Percentiles rank a stretch among this genome's conserved stretches.
These are phyloP conservation scores for Aspergillus sparsus DNA, from an alignment of 495 filamentous ascomycete species.

Conservation along the genomic window DNA sequence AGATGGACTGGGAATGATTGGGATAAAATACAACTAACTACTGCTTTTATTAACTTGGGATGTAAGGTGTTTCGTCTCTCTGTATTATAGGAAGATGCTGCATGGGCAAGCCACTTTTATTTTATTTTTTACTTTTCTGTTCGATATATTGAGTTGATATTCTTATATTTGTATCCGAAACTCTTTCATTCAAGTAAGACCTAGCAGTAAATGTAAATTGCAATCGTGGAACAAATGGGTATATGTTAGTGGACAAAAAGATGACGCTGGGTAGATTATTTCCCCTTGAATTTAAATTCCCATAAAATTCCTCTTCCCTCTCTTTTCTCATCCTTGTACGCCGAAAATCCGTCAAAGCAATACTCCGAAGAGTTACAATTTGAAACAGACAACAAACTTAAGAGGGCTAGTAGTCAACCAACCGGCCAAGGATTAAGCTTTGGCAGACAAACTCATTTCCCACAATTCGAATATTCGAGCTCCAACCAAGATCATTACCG, in stretches of 20 bases:
- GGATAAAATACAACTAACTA: constrained; percentile 14
- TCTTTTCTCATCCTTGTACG: not conserved
- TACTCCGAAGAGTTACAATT: too few relatives aligned
- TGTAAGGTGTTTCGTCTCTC: constrained; percentile 31
- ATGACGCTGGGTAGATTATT: not conserved
- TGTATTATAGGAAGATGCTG: constrained; percentile 44
- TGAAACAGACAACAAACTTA: too few relatives aligned
- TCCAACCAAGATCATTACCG: constrained; percentile 30
- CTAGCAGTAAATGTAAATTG: not conserved
- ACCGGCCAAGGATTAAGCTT: constrained; percentile 81
- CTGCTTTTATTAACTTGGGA: constrained; percentile 24
- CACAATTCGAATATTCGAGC: constrained; percentile 59
- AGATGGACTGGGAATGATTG: not conserved
- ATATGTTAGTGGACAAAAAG: constrained; percentile 14
- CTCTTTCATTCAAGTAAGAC: not conserved
- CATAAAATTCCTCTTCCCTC: not conserved
- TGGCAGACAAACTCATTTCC: constrained; percentile 90
- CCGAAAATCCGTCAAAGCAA: too few relatives aligned
- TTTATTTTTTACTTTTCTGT: constrained; percentile 4
- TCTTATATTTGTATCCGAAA: not conserved
- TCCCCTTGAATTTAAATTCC: not conserved
- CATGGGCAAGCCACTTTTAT: constrained; percentile 1
- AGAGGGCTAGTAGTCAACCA: constrained; percentile 62
- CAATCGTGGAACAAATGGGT: constrained; percentile 13
- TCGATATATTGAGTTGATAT: constrained; percentile 7